A percentile compares a stretch with the other conserved stretches of the same genome.
These are phyloP conservation scores for Hydnum rufescens DNA, from an alignment of 768 basidiomycete genomes.

Conservation along the genomic window DNA sequence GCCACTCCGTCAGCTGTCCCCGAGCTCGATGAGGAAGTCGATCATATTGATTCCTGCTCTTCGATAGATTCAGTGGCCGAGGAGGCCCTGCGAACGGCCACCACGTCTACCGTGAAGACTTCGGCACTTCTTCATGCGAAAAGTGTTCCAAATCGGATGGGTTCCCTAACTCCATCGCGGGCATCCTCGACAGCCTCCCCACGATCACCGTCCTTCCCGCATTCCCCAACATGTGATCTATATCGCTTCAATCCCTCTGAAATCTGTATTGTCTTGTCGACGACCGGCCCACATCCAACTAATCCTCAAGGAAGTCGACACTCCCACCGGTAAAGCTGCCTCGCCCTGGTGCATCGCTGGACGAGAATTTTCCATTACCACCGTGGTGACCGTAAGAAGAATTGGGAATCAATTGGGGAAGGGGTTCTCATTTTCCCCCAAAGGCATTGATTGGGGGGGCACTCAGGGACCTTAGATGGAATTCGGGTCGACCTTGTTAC, in stretches of 20 bases:
- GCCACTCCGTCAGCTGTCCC: no score
- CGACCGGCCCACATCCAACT: background rate
- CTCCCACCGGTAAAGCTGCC: no score
- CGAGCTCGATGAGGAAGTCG: slow-evolving; percentile 17
- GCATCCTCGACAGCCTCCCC: background rate
- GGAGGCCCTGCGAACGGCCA: slow-evolving; percentile 40
- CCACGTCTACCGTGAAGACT: background rate
- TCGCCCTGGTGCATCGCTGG: no score
- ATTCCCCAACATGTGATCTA: no score
- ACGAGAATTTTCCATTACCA: no score
- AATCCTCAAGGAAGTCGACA: no score
- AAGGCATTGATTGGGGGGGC: no score
- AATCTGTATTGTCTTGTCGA: background rate
- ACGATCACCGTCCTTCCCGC: background rate
- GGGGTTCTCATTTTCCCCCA: no score
- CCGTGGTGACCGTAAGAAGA: no score
- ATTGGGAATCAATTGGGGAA: no score
- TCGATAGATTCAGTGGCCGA: slow-evolving; percentile 77
- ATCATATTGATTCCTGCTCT: slow-evolving; percentile 32
- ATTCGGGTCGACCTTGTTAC: no score
- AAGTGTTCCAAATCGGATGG: slow-evolving; percentile 13
- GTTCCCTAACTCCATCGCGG: background rate
- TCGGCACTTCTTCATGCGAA: slow-evolving; percentile 12
- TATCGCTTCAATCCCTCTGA: background rate
- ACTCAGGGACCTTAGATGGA: no score